phyloP scores from a whole-genome alignment of 805 yeast genomes.

The Cyberlindnera maclurae region DNA sequence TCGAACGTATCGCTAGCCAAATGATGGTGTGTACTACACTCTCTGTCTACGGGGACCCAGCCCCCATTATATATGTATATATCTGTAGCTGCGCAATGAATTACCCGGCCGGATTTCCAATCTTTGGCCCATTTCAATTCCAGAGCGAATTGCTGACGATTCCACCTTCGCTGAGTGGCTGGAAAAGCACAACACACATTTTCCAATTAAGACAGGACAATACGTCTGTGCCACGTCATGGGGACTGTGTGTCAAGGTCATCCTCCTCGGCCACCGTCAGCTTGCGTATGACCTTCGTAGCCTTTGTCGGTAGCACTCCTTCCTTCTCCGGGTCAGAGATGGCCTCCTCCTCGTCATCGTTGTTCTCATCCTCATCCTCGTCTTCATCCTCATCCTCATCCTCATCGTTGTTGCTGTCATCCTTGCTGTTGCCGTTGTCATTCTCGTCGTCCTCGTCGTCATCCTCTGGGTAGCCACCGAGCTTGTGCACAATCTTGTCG shows the following conservation, averaged over 20 bases:
- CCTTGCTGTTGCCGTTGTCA: slow-evolving; percentile 23
- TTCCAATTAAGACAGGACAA: background rate
- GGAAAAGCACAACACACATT: no score
- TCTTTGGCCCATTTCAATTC: no score
- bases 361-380: slow-evolving; percentile 11
- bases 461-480: slow-evolving; percentile 55
- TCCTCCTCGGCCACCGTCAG: slow-evolving; percentile 22
- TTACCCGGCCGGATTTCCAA: no score
- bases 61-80: no score
- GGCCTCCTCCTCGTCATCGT: slow-evolving; percentile 13
- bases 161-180: background rate
- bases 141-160: no score
- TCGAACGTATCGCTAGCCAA: no score
- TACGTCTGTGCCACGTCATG: no score
- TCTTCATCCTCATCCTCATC: slow-evolving; percentile 13
- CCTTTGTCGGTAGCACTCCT: slow-evolving; percentile 17
- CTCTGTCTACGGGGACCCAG: no score
- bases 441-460: slow-evolving; percentile 44
- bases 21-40: no score
- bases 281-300: slow-evolving; percentile 21
- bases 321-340: slow-evolving; percentile 9
- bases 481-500: slow-evolving; percentile 68
- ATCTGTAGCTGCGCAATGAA: no score
- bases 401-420: slow-evolving; percentile 8
- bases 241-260: slow-evolving; percentile 5